phyloP scores from a whole-genome alignment of 2,329 filamentous ascomycete species.

The Fusarium abutilonis region DNA sequence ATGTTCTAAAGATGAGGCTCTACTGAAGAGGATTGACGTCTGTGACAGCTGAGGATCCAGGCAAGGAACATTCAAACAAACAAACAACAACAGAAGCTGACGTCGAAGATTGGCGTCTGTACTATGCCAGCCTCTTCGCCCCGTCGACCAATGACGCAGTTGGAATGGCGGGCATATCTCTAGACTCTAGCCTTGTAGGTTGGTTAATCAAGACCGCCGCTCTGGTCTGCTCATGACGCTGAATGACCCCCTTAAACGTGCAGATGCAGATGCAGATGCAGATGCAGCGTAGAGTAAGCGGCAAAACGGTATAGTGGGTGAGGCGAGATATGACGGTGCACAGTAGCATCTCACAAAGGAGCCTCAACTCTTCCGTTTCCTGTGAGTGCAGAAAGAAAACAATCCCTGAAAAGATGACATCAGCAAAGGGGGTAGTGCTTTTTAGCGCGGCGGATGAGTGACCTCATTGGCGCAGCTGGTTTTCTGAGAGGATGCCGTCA shows the following conservation, averaged over 20 bases:
- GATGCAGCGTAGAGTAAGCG: constrained; percentile 5
- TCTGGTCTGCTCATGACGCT: constrained; percentile 27
- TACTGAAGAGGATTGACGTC: constrained; percentile 7
- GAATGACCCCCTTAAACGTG: constrained; percentile 3
- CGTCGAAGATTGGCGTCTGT: constrained; percentile 2
- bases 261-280: no score
- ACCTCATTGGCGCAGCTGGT: constrained; percentile 40
- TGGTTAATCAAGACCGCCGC: constrained; percentile 16
- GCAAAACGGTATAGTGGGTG: constrained; percentile 5
- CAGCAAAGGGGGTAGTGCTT: constrained; percentile 22
- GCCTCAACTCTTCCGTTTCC: constrained; percentile 20
- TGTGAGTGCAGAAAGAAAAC: background rate
- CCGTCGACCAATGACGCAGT: constrained; percentile 35
- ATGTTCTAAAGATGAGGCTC: constrained; percentile 23
- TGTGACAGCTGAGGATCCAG: background rate
- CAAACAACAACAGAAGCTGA: background rate
- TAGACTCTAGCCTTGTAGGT: constrained; percentile 35
- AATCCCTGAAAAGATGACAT: constrained; percentile 36
- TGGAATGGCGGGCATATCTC: constrained; percentile 24
- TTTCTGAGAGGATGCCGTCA: constrained; percentile 39
- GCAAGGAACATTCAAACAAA: background rate
- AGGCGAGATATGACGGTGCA: constrained; percentile 37
- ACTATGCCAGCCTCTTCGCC: constrained; percentile 10
- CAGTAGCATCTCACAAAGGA: constrained; percentile 18
- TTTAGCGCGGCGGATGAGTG: constrained; percentile 33